Evolutionary conservation across 805 yeast species (phyloP), one percentile per base, ranked within the genome.

Genomic region (Hanseniaspora lachancei): DNA sequence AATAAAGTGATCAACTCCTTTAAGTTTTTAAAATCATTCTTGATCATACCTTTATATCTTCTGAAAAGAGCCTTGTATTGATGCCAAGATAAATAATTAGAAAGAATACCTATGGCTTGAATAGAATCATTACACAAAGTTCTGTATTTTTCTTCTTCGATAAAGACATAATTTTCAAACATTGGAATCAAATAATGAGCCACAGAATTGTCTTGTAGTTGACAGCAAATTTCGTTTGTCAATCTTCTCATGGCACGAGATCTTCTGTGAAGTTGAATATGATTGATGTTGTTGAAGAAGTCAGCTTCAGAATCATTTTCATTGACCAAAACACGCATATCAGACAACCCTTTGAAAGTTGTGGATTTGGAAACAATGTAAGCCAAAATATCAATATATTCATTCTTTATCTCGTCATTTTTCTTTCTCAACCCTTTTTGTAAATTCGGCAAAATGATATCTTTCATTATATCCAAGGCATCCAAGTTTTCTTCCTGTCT

Each of bases 181-280:
- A 89, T 77, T 5, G 98, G 97, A 56, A 93, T 69, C 44, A 93
- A 63, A 65, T 84, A 89, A 63, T 86, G 93, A 0, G 95, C 76
- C 54, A 91, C 78, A 61, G 80, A 82, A 39, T 72, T 69, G 27
- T 78, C 78, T 0, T 77, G 67, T 7, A 89, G 67, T 7, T 71
- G 60, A 21, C 66, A 57, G 6, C 79, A 76, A 44, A 74, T 62
- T 5, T 74, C 80, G 12, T 76, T 75, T 24, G 47, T 42, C 32
- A 89, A 68, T 57, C 85, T 76, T 62, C 80, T 77, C 23, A 91
- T 74, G 0, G 97, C 95, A 62, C 89, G 77, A 66, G 85, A 89
- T 62, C 96, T 83, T 70, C 95, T 79, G 63, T 84, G 88, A 10
- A 84, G 62, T 70, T 91, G 98, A 39, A 91, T 81, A 66, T 91